A percentile compares a stretch with the other conserved stretches of the same genome.
Evolutionary conservation across 192 early-diverging fungal species (phyloP).

Genomic region (Mortierella antarctica): DNA sequence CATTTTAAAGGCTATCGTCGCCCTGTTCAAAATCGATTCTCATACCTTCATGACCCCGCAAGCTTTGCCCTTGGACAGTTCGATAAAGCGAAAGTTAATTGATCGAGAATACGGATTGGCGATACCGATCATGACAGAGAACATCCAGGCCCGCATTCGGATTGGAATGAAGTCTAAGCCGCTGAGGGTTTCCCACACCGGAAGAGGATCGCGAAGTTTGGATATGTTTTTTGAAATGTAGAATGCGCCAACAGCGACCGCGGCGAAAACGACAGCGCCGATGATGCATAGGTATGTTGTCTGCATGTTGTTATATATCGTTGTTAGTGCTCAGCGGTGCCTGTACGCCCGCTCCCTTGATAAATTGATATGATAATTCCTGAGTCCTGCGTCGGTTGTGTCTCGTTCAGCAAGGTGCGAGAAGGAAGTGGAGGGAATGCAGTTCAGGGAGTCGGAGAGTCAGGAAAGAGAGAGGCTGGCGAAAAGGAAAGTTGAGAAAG

Average conservation of each 20-base stretch:
- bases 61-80: constrained; percentile 20
- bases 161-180: constrained; percentile 7
- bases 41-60: constrained; percentile 22
- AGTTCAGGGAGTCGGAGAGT: too few species aligned
- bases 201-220: constrained; percentile 2
- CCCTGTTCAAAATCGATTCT: neutral
- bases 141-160: constrained; percentile 23
- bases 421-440: too few species aligned
- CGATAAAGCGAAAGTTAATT: constrained; percentile 25
- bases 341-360: too few species aligned
- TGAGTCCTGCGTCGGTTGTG: too few species aligned
- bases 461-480: too few species aligned
- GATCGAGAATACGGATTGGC: constrained; percentile 18
- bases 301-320: neutral
- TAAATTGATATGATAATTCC: too few species aligned
- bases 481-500: too few species aligned
- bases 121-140: constrained; percentile 1
- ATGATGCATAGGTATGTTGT: neutral
- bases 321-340: too few species aligned
- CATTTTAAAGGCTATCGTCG: neutral
- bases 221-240: neutral
- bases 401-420: too few species aligned
- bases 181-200: constrained; percentile 7
- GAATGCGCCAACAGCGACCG: neutral
- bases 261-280: neutral